Conservation (phyloP, 2,329 filamentous ascomycete genomes). For the Setomelanomma holmii region DNA sequence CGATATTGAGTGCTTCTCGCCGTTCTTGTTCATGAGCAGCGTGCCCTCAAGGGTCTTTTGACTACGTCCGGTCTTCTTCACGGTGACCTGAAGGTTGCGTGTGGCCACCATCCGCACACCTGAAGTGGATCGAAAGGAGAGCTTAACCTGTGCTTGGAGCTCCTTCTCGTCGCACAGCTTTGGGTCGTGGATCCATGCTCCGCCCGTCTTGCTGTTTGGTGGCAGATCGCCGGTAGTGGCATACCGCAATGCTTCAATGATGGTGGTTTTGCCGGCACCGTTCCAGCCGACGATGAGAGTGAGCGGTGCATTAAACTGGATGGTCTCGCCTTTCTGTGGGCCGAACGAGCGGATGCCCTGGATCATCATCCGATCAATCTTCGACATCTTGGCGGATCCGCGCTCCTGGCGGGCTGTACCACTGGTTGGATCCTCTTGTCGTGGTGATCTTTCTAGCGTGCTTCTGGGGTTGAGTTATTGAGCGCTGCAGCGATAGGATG, state of each 20-base stretch:
- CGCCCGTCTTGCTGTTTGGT: constrained; percentile 84
- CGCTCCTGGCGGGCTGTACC: constrained; percentile 4
- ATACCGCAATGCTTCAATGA: constrained; percentile 99
- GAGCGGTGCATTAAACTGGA: constrained; percentile 87
- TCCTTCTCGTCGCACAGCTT: constrained; percentile 88
- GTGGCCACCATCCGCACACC: constrained; percentile 82
- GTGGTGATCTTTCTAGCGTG: too few species aligned
- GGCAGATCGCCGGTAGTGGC: constrained; percentile 93
- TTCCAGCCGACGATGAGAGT: constrained; percentile 98
- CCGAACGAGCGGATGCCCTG: constrained; percentile 86
- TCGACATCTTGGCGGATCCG: constrained; percentile 52
- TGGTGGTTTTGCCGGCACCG: constrained; percentile 97
- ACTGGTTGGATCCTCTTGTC: neutral
- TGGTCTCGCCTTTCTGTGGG: constrained; percentile 74
- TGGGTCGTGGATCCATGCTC: constrained; percentile 97
- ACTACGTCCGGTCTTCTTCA: constrained; percentile 78
- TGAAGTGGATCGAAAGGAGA: constrained; percentile 82
- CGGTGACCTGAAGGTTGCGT: constrained; percentile 81
- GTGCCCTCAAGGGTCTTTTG: constrained; percentile 87
- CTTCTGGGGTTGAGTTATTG: neutral
- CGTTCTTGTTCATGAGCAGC: constrained; percentile 76
- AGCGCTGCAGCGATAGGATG: neutral
- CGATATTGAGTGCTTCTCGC: constrained; percentile 80
- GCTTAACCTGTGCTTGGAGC: constrained; percentile 87
- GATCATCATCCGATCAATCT: constrained; percentile 89